Evolutionary conservation across 257 asterid species (phyloP).

Genomic region (Solanum chilense): DNA sequence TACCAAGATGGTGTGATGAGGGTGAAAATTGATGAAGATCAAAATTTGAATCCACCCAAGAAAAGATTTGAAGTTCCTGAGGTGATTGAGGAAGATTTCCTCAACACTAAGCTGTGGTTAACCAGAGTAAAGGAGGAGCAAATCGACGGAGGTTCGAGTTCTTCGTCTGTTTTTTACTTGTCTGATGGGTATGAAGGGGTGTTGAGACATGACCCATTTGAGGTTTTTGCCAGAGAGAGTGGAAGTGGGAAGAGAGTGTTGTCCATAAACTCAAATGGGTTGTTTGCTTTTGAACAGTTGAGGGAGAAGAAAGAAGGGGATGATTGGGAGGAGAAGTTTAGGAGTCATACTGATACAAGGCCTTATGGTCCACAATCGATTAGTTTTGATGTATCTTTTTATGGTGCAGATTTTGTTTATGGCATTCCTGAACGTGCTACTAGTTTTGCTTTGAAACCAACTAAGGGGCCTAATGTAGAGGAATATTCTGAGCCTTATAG

Average conservation of each 20-base stretch:
- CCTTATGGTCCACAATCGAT: slow-evolving; percentile 93
- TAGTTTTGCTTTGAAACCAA: slow-evolving; percentile 80
- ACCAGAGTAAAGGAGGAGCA: slow-evolving; percentile 56
- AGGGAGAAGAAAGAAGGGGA: slow-evolving; percentile 58
- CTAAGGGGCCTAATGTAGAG: slow-evolving; percentile 82
- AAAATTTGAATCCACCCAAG: slow-evolving; percentile 49
- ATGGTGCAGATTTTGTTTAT: slow-evolving; percentile 83
- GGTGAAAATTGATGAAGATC: slow-evolving; percentile 87
- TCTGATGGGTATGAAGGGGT: slow-evolving; percentile 84
- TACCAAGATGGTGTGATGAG: slow-evolving; percentile 88
- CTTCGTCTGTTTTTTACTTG: slow-evolving; percentile 57
- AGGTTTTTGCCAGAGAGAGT: slow-evolving; percentile 79
- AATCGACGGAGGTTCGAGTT: slow-evolving; percentile 33
- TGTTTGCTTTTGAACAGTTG: slow-evolving; percentile 89
- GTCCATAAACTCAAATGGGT: slow-evolving; percentile 79
- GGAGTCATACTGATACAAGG: slow-evolving; percentile 71
- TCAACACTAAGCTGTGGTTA: slow-evolving; percentile 60
- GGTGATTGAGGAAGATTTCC: slow-evolving; percentile 69
- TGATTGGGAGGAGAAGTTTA: slow-evolving; percentile 91
- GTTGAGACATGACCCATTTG: slow-evolving; percentile 83
- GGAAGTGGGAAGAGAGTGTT: slow-evolving; percentile 60
- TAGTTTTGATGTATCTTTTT: slow-evolving; percentile 91
- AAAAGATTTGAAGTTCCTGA: slow-evolving; percentile 95
- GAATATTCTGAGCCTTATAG: slow-evolving; percentile 79
- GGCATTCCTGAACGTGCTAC: slow-evolving; percentile 98